Conservation (phyloP, 2,329 filamentous ascomycete genomes). For the Trichophyton verrucosum region DNA sequence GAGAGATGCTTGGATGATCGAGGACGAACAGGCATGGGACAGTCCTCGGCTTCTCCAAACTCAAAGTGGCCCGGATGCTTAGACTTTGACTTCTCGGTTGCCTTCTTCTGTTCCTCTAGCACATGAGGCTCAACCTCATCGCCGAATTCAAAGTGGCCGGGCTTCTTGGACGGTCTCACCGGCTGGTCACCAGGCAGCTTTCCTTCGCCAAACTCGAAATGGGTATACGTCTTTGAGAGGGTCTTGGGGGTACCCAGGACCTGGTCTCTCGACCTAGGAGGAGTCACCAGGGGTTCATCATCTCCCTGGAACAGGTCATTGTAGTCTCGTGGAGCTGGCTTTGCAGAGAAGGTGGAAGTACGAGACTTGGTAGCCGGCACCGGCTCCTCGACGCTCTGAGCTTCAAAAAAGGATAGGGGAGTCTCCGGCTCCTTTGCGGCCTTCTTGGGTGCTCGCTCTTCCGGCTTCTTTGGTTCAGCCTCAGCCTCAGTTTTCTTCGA, state of each 20-base stretch:
- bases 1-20: constrained; percentile 40
- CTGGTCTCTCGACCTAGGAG: constrained; percentile 13
- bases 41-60: constrained; percentile 8
- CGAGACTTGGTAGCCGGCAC: constrained; percentile 50
- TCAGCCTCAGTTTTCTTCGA: neutral
- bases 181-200: neutral
- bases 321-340: constrained; percentile 53
- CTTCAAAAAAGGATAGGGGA: constrained; percentile 61
- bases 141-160: constrained; percentile 9
- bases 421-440: constrained; percentile 34
- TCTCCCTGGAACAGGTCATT: constrained; percentile 54
- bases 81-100: constrained; percentile 19
- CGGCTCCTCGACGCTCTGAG: constrained; percentile 43
- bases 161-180: neutral
- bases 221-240: constrained; percentile 67
- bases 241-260: constrained; percentile 52
- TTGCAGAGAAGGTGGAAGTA: constrained; percentile 42
- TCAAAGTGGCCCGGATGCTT: constrained; percentile 59
- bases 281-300: constrained; percentile 29
- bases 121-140: neutral
- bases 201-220: constrained; percentile 62
- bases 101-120: neutral
- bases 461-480: constrained; percentile 11
- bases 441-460: constrained; percentile 9
- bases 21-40: constrained; percentile 6